These are phyloP conservation scores for Pyrenochaeta sp. DNA, from an alignment of 2,329 filamentous ascomycete species.

Conservation along the genomic window DNA sequence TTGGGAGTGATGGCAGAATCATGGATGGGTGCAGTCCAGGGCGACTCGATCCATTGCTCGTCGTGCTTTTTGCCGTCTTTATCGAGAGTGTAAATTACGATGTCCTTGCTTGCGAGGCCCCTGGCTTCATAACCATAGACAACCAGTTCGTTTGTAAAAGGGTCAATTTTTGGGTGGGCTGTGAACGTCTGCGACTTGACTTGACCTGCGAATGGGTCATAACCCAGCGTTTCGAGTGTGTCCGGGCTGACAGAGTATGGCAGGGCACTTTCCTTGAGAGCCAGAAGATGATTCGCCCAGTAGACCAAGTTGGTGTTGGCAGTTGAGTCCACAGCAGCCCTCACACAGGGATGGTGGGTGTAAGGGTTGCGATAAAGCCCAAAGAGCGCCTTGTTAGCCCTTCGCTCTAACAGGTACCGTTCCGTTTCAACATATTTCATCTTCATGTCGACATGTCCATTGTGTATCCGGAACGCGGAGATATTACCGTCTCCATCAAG, in stretches of 20 bases:
- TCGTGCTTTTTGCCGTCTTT: slow-evolving; percentile 29
- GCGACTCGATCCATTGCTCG: slow-evolving; percentile 48
- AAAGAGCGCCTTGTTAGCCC: slow-evolving; percentile 14
- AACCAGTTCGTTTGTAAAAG: slow-evolving; percentile 25
- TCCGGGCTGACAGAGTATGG: slow-evolving; percentile 21
- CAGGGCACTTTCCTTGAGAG: slow-evolving; percentile 9
- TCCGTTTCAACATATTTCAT: slow-evolving; percentile 45
- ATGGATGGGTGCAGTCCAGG: slow-evolving; percentile 39
- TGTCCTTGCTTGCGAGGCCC: slow-evolving; percentile 30
- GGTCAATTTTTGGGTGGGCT: slow-evolving; percentile 30
- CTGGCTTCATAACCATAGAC: slow-evolving; percentile 46
- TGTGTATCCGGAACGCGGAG: slow-evolving; percentile 39
- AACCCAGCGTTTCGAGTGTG: slow-evolving; percentile 20
- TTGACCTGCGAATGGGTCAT: slow-evolving; percentile 15
- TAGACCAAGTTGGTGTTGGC: slow-evolving; percentile 17
- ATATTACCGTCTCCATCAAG: slow-evolving; percentile 46
- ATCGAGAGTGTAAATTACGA: slow-evolving; percentile 43
- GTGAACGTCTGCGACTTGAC: slow-evolving; percentile 21
- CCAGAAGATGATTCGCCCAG: slow-evolving; percentile 8
- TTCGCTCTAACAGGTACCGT: slow-evolving; percentile 33
- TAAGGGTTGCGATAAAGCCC: slow-evolving; percentile 17
- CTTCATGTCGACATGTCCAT: slow-evolving; percentile 41
- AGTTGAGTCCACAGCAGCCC: slow-evolving; percentile 21
- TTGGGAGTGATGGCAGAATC: slow-evolving; percentile 42
- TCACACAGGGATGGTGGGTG: slow-evolving; percentile 37